Percentiles rank a stretch among this genome's conserved stretches.
Evolutionary conservation across 345 rosid species (phyloP).

Genomic region (Dovyalis caffra): DNA sequence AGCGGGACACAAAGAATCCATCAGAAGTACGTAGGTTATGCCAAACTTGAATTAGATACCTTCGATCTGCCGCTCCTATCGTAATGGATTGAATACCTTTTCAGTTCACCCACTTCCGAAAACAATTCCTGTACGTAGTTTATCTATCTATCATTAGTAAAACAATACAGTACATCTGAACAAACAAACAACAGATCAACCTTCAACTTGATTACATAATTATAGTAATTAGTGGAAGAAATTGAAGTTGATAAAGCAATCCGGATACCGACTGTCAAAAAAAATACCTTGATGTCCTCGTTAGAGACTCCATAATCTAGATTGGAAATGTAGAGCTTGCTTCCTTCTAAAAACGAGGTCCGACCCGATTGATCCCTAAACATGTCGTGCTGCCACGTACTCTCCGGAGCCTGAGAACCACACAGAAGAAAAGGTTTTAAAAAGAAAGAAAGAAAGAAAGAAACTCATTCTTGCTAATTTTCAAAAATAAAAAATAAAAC

Average conservation of each 20-base stretch:
- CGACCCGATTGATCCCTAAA: conserved; percentile 56
- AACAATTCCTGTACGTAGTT: conserved; percentile 61
- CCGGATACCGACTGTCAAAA: too few relatives aligned
- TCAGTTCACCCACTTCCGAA: conserved; percentile 90
- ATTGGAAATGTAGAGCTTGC: conserved; percentile 90
- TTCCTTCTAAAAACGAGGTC: conserved; percentile 72
- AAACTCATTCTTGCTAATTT: conserved; percentile 13
- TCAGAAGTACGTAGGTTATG: conserved; percentile 32
- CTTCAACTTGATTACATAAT: background rate
- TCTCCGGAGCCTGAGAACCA: conserved; percentile 73
- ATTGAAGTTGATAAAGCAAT: background rate
- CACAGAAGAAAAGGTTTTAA: too few relatives aligned
- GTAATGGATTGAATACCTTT: conserved; percentile 74
- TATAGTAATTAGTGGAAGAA: background rate
- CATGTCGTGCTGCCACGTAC: conserved; percentile 92
- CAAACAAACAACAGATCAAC: background rate
- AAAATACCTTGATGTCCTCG: conserved; percentile 82
- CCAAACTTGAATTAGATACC: conserved; percentile 58
- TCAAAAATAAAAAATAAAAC: too few relatives aligned
- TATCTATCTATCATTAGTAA: background rate
- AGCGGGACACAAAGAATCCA: conserved; percentile 34
- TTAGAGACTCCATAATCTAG: conserved; percentile 91
- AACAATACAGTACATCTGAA: background rate
- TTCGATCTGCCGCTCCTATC: conserved; percentile 96
- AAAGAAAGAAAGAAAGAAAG: conserved; percentile 18